phyloP scores from a whole-genome alignment of 129 eudicot species.

The Chrysanthemum seticuspe region DNA sequence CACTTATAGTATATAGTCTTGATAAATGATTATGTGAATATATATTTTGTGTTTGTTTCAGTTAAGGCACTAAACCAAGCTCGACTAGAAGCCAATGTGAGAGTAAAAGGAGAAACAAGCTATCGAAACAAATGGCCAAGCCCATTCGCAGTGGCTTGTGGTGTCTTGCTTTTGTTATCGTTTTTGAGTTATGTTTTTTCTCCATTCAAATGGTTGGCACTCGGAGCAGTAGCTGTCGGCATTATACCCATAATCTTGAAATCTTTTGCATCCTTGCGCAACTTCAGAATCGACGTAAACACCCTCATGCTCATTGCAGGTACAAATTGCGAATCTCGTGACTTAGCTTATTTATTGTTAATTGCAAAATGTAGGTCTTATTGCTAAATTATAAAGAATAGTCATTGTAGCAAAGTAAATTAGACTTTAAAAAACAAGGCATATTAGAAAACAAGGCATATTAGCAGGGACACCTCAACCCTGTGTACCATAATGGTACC shows the following conservation, averaged over 20 bases:
- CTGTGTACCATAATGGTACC: no score
- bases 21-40: not conserved
- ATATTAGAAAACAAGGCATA: no score
- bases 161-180: constrained; percentile 53
- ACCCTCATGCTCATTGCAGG: constrained; percentile 79
- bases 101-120: constrained; percentile 42
- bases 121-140: constrained; percentile 80
- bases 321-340: not conserved
- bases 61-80: constrained; percentile 80
- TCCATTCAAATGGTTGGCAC: constrained; percentile 69
- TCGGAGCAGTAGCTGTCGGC: constrained; percentile 65
- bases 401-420: not conserved
- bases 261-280: constrained; percentile 47
- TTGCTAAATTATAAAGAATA: not conserved
- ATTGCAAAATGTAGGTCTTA: no score
- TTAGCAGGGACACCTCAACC: no score
- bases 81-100: constrained; percentile 66
- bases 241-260: constrained; percentile 53
- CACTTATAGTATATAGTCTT: not conserved
- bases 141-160: constrained; percentile 57
- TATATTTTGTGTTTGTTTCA: constrained; percentile 17
- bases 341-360: not conserved
- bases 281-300: constrained; percentile 57
- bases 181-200: constrained; percentile 51
- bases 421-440: no score